Evolutionary conservation across 306 rosid genomes (phyloP), one percentile per base, ranked within the genome.

Genomic region (Fragaria vesca): DNA sequence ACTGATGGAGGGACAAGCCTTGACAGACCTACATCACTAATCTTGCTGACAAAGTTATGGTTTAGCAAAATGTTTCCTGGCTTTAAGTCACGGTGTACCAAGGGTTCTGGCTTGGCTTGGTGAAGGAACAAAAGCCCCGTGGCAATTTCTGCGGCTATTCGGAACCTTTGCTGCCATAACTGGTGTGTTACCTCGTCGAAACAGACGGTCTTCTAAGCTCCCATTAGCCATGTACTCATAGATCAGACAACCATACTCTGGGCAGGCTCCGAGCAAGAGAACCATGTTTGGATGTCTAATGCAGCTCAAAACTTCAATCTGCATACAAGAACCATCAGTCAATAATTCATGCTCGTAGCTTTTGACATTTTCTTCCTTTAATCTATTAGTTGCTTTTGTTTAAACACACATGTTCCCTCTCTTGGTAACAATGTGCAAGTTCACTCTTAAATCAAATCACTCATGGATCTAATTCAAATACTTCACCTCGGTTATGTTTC

Each of bases 201-300:
- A 89, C 43, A 91, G 97, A 58, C 92, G 81, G 74, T 93, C 93
- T 7, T 91, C 97, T 83, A 93, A 82, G 89, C 97, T 93, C 72
- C 97, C 95, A 12, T 86, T 84, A 16, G 86, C 90, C 98, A 93
- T 88, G 87, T 85, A 84, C 78, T 91, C 98, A 43, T 93, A 93
- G 43, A 91, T 95, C 57, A 91, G 83, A 81, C 98, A 93, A 7
- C 97, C 97, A 26, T 48, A 83, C 76, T 91, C 97, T 0, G 97
- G 95, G 71, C 98, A 93, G 8, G 97, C 98, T 82, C 95, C 97
- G 2, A 93, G 85, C 32, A 93, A 97, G 34, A 91, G 92, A 81
- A 93, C 93, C 96, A 91, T 91, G 88, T 93, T 86, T 51, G 96
- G 98, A 83, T 93, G 96, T 57, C 96, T 73, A 78, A 91, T 90